Percentiles rank a stretch among this genome's conserved stretches.
Conservation (phyloP, 306 rosid genomes). For the Quercus variabilis region DNA sequence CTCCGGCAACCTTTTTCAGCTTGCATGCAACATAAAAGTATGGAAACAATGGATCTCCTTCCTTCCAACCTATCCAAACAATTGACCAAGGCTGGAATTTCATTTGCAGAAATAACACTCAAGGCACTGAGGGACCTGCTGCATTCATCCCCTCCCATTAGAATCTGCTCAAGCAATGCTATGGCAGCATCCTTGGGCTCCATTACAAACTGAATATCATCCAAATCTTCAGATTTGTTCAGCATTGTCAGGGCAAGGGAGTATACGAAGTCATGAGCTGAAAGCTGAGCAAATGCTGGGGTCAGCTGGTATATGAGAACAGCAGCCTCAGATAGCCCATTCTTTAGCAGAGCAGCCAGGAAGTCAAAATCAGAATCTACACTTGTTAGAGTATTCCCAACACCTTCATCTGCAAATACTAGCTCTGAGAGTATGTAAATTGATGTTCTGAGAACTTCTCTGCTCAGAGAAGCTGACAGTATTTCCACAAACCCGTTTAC, state of each 20-base stretch:
- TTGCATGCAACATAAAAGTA: slow-evolving; percentile 82
- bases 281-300: slow-evolving; percentile 65
- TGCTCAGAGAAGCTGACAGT: slow-evolving; percentile 65
- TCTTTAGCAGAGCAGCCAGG: slow-evolving; percentile 69
- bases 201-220: slow-evolving; percentile 60
- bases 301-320: slow-evolving; percentile 75
- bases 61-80: slow-evolving; percentile 54
- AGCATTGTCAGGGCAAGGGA: slow-evolving; percentile 55
- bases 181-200: slow-evolving; percentile 74
- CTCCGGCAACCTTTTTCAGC: slow-evolving; percentile 66
- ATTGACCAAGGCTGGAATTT: slow-evolving; percentile 63
- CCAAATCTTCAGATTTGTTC: slow-evolving; percentile 49
- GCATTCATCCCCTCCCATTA: slow-evolving; percentile 76
- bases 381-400: slow-evolving; percentile 68
- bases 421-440: slow-evolving; percentile 76
- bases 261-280: slow-evolving; percentile 65
- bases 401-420: slow-evolving; percentile 53
- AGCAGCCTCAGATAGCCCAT: slow-evolving; percentile 77
- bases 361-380: slow-evolving; percentile 89
- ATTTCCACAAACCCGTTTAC: slow-evolving; percentile 79
- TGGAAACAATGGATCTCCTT: slow-evolving; percentile 64
- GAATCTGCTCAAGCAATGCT: slow-evolving; percentile 68
- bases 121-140: slow-evolving; percentile 64
- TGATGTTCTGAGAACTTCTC: slow-evolving; percentile 69
- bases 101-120: slow-evolving; percentile 63